phyloP scores from a whole-genome alignment of 1,139 yeast species.

The Hemisphaericaspora xylofermentans region DNA sequence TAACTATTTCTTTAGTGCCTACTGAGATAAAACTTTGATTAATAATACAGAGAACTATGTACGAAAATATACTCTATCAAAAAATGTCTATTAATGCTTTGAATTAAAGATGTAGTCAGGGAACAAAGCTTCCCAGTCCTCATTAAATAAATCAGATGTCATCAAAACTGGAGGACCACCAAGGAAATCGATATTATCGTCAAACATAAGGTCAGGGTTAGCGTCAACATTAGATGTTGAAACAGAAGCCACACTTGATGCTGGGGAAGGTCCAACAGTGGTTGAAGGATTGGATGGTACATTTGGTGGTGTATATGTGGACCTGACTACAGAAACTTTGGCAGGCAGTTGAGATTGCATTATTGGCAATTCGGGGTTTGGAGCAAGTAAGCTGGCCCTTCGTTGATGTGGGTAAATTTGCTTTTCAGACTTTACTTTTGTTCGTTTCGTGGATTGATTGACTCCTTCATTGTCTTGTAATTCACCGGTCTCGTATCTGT shows the following conservation, averaged over 20 bases:
- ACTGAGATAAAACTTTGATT: too few species aligned
- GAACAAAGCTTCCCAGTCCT: constrained; percentile 52
- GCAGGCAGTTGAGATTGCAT: constrained; percentile 3
- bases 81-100: constrained; percentile 12
- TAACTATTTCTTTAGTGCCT: too few species aligned
- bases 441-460: constrained; percentile 1
- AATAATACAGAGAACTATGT: constrained; percentile 3
- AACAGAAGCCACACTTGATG: constrained; percentile 9
- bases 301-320: constrained; percentile 3
- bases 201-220: constrained; percentile 21
- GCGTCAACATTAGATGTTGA: constrained; percentile 19
- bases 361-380: constrained; percentile 1
- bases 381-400: constrained; percentile 1
- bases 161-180: constrained; percentile 56
- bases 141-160: constrained; percentile 51
- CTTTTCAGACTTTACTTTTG: not conserved
- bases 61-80: not conserved
- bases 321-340: constrained; percentile 4
- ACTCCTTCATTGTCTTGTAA: constrained; percentile 5
- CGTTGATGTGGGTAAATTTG: not conserved
- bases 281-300: not conserved
- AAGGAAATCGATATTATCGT: constrained; percentile 39
- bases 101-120: constrained; percentile 36
- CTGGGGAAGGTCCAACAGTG: constrained; percentile 6
- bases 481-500: constrained; percentile 17